A percentile compares a stretch with the other conserved stretches of the same genome.
Conservation (phyloP, 345 rosid species). For the Hibiscus syriacus region DNA sequence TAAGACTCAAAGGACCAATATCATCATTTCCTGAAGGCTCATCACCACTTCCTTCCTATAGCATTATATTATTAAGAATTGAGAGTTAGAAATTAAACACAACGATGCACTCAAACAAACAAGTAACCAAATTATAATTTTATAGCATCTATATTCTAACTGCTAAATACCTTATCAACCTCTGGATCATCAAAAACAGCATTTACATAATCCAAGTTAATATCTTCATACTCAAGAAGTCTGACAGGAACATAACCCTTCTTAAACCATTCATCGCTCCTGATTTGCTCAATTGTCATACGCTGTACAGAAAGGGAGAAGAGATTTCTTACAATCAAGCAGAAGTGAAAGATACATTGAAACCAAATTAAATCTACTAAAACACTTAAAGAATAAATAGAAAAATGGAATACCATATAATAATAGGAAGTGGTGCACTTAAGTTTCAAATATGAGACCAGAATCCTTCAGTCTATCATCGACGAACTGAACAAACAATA, state of each 20-base stretch:
- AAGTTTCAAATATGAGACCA: constrained; percentile 1
- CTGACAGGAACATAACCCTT: constrained; percentile 58
- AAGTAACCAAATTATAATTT: neutral
- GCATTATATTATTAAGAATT: constrained; percentile 8
- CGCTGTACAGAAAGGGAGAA: constrained; percentile 44
- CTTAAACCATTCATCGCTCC: constrained; percentile 78
- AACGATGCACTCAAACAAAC: neutral
- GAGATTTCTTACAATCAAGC: constrained; percentile 7
- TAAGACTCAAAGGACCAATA: constrained; percentile 68
- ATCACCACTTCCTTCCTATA: constrained; percentile 46
- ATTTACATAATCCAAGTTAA: constrained; percentile 86
- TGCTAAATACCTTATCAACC: constrained; percentile 38
- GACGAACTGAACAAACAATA: no score
- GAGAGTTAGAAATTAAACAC: neutral
- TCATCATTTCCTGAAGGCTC: constrained; percentile 49
- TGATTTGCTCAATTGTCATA: constrained; percentile 68
- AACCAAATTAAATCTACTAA: neutral
- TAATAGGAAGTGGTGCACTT: neutral
- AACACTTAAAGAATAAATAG: constrained; percentile 15
- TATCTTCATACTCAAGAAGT: constrained; percentile 77
- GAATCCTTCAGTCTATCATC: neutral
- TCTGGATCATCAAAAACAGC: constrained; percentile 87
- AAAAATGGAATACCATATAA: neutral
- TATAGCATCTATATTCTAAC: constrained; percentile 26
- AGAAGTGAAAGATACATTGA: constrained; percentile 5